Evolutionary conservation across 768 basidiomycete species (phyloP), one percentile per base, ranked within the genome.

Genomic region (Gloeostereum incarnatum): DNA sequence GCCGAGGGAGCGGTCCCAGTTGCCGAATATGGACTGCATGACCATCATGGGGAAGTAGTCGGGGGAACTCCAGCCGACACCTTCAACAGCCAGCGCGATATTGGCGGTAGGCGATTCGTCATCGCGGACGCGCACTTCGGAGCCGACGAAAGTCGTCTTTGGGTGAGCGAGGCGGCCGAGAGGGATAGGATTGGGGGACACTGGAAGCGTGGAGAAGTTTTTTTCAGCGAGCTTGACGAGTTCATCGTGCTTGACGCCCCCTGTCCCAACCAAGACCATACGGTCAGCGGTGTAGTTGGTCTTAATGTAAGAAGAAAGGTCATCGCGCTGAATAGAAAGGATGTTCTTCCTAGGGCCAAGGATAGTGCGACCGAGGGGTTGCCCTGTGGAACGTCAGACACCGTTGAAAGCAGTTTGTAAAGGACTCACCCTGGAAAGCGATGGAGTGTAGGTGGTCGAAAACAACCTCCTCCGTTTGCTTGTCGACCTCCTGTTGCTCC

Each of bases 11-110:
- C 96, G 80, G 58, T 99, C 94, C 96, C 96, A 99, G 77, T 98
- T 99, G 46, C 96, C 96, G 63, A 98, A 84, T 63, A 98, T 89
- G 52, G 78, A 81, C 61, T 94, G 89, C 82, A 96, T 88, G 57
- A 90, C 92, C 66, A 97, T 80, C 93, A 99, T 94, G 44, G 93
- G 90, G 80, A 89, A 98, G 72, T 98, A 98, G 64, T 99, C 96
- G 20, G 94, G 92, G 7, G 86, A 91, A 51, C 82, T 88, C 93
- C 94, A 97, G 61, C 90, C 81, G 40, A 94, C 93, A 59, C 96
- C 96, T 59, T 98, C 93, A 32, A 98, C 92, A 21, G 96, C 90
- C 52, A 99, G 84, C 46, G 94, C 94, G 54, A 99, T 73, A 69
- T 98, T 85, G 43, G 86, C 84, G 5, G 89, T 91, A 18, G 81